Evolutionary conservation across 2,329 filamentous ascomycete genomes (phyloP), one percentile per base, ranked within the genome.

Genomic region (Apiospora sp.): DNA sequence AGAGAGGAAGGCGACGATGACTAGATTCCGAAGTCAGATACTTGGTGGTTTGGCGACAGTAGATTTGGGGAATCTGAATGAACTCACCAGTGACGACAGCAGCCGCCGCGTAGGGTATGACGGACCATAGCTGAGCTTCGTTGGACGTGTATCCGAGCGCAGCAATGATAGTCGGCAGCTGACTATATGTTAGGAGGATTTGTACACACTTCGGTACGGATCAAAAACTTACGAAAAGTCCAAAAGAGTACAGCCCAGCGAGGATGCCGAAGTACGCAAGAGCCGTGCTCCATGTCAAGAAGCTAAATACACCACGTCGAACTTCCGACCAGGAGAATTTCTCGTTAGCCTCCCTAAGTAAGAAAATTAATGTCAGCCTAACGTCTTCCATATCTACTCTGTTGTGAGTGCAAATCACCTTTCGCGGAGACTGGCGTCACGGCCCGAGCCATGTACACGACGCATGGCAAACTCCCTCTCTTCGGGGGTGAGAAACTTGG

Each of bases 121-220:
- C 90, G 1, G 88, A 89, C 89, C 89, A 91, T 8, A 92, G 84
- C 75, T 92, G 90, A 0, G 88, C 86, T 75, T 89, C 80, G 77
- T 91, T 89, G 14, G 88, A 82, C 37, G 87, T 86, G 72, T 85
- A 85, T 1, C 87, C 87, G 22, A 90, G 80, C n/a, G 86, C 86
- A 73, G 87, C 83, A 77, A 92, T 89, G 74, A 92, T 92, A 0
- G 90, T 92, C 0, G 91, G 91, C 0, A 92, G 82, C 87, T 89
- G 16, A 19, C 10, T 69, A 27, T 69, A 58, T 61, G 44, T 24
- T 58, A n/a, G 6, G 8, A 10, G 34, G 10, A 8, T 24, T 27
- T 8, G 30, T 1, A 6, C 44, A 68, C 16, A 51, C 6, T 4
- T n/a, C n/a, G 41, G 44, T 27, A 41, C 13, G 10, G 22, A 27